phyloP scores from a whole-genome alignment of 129 eudicot species.

The Logfia minima region DNA sequence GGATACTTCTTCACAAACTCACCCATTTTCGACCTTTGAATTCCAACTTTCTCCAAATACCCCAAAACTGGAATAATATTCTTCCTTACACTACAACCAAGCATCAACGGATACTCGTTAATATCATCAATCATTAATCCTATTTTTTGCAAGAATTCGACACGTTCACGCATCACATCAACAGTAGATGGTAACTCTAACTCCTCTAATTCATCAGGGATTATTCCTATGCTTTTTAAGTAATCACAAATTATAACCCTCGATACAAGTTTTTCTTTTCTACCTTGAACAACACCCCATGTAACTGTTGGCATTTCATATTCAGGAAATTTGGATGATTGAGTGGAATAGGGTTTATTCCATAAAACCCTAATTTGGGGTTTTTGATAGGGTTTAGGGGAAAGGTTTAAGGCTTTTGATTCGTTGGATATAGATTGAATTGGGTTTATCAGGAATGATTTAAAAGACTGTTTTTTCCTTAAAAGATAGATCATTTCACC shows the following conservation, averaged over 20 bases:
- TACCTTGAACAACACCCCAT: constrained; percentile 80
- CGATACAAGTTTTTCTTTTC: constrained; percentile 65
- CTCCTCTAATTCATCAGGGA: constrained; percentile 63
- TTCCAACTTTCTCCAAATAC: constrained; percentile 65
- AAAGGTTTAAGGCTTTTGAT: background rate
- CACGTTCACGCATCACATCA: constrained; percentile 75
- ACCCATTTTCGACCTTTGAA: constrained; percentile 53
- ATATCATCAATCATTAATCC: constrained; percentile 66
- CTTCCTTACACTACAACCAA: constrained; percentile 75
- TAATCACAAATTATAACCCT: constrained; percentile 64
- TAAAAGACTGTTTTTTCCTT: constrained; percentile 35
- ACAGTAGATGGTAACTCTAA: constrained; percentile 66
- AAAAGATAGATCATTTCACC: constrained; percentile 39
- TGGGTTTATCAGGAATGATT: constrained; percentile 27
- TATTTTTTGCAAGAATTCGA: constrained; percentile 66
- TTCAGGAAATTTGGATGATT: constrained; percentile 58
- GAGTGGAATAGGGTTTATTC: constrained; percentile 45
- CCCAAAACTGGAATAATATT: constrained; percentile 69
- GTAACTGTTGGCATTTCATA: constrained; percentile 83
- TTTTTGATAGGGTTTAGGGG: constrained; percentile 33
- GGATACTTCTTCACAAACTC: constrained; percentile 70
- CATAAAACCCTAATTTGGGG: constrained; percentile 36
- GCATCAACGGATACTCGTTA: constrained; percentile 70
- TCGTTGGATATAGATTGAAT: constrained; percentile 16
- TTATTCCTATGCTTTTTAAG: constrained; percentile 54